A percentile compares a stretch with the other conserved stretches of the same genome.
Conservation (phyloP, 176 grass and related monocot species). For the Carex myosuroides region DNA sequence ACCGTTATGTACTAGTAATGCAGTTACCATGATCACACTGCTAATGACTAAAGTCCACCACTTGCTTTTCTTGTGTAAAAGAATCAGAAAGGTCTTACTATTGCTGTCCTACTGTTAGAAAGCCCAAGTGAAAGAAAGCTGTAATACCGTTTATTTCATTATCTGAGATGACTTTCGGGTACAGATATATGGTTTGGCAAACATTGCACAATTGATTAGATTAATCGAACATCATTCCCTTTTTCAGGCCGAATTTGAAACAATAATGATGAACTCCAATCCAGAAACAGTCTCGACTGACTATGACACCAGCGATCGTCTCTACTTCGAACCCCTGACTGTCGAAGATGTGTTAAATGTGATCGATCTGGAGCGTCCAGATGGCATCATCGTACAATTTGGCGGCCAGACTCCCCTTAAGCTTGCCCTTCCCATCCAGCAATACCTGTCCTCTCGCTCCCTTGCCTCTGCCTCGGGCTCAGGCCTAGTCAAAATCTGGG, state of each 20-base stretch:
- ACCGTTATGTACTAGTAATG: not conserved
- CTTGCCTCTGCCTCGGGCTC: constrained; percentile 49
- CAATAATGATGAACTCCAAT: constrained; percentile 99
- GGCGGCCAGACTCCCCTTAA: constrained; percentile 97
- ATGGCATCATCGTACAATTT: constrained; percentile 95
- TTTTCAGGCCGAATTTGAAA: constrained; percentile 68
- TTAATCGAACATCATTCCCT: not conserved
- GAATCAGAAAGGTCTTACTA: not conserved
- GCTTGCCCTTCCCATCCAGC: constrained; percentile 78
- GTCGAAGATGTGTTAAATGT: constrained; percentile 91
- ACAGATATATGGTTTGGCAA: not conserved
- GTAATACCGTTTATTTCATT: not conserved
- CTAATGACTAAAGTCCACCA: not conserved
- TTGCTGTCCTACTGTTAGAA: not conserved
- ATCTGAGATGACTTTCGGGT: not conserved
- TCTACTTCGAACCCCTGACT: constrained; percentile 96
- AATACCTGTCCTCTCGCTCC: constrained; percentile 55
- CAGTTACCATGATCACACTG: not conserved
- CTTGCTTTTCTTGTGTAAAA: not conserved
- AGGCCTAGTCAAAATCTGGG: constrained; percentile 78
- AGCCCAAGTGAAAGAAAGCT: not conserved
- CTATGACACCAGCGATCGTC: constrained; percentile 85
- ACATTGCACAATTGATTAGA: not conserved
- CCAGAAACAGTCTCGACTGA: constrained; percentile 99
- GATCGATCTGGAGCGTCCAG: constrained; percentile 80